Base-by-base conservation (phyloP, 805 yeast genomes). In the Scheffersomyces coipomensis region DNA sequence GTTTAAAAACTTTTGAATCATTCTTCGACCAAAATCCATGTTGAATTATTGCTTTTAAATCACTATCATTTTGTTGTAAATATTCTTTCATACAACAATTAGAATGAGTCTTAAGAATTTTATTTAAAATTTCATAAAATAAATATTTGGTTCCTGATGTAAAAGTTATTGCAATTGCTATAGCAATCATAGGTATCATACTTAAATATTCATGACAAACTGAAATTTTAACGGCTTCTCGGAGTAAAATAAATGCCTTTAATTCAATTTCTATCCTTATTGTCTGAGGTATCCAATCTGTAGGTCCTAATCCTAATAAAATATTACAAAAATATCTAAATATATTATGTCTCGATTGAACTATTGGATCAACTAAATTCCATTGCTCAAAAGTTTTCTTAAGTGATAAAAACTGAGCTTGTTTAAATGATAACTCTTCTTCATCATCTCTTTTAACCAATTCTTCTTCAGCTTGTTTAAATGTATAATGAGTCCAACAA, bases 401-500 rank as follows among this genome's bases (percentile, higher is more conserved):
- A 7, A 63, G 38, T 8, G 43, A 42, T 1, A 48, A 24, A 8
- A n/a, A n/a, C n/a, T n/a, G n/a, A n/a, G n/a, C 8, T 29, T 32
- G 3, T n/a, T 32, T 10, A 31, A 8, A 21, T 27, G 19, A 30
- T 23, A 5, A 5, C 16, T 16, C n/a, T 33, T 33, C 7, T 4
- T 19, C 16, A 18, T 37, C 25, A 17, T 4, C 35, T 33, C 15
- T 38, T 18, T 25, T 26, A 19, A 34, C 37, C 16, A 13, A 35
- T 7, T 34, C 29, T 19, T 19, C 17, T 7, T 24, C 27, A 11
- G 30, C n/a, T 21, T 34, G 15, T 5, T 44, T 39, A 40, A 55
- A 70, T 17, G 52, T 51, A 77, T 76, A 75, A 42, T 74, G 76
- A 8, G 64, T 55, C 55, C 72, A 69, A 39, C 76, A 70, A 44